Percentiles rank a stretch among this genome's conserved stretches.
These are phyloP conservation scores for Orbilia brochopaga DNA, from an alignment of 2,329 filamentous ascomycete species.

Conservation along the genomic window DNA sequence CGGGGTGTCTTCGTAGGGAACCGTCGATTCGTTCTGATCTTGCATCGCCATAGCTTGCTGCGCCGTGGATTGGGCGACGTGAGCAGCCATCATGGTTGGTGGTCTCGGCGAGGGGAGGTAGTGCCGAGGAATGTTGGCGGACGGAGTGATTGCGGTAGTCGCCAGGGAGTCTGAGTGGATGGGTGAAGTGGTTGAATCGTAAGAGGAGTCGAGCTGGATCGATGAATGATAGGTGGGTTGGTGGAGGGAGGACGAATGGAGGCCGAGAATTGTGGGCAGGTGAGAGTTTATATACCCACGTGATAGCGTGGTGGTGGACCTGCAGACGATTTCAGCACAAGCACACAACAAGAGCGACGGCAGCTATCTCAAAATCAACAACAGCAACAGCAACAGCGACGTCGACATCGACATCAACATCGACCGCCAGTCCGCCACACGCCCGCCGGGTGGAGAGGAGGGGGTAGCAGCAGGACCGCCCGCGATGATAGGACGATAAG, in stretches of 20 bases:
- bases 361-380: conserved; percentile 18
- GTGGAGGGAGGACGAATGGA: conserved; percentile 40
- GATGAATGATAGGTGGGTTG: too few species aligned
- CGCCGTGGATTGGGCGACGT: conserved; percentile 50
- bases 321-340: conserved; percentile 52
- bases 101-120: background rate
- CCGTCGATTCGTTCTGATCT: conserved; percentile 35
- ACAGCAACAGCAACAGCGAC: too few species aligned
- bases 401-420: too few species aligned
- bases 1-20: conserved; percentile 41
- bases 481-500: conserved; percentile 17
- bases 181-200: conserved; percentile 7
- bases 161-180: background rate
- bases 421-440: conserved; percentile 7
- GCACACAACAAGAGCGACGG: conserved; percentile 42
- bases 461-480: too few species aligned
- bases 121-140: conserved; percentile 2
- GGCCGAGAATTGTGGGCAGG: conserved; percentile 52
- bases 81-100: conserved; percentile 47
- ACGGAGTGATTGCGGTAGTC: conserved; percentile 6
- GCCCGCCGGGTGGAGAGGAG: conserved; percentile 18
- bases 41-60: conserved; percentile 50
- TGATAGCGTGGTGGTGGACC: conserved; percentile 54
- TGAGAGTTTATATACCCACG: conserved; percentile 53
- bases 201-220: conserved; percentile 31